Percentiles rank a stretch among this genome's conserved stretches.
phyloP scores from a whole-genome alignment of 345 rosid genomes.

The Aquilaria yunnanensis region DNA sequence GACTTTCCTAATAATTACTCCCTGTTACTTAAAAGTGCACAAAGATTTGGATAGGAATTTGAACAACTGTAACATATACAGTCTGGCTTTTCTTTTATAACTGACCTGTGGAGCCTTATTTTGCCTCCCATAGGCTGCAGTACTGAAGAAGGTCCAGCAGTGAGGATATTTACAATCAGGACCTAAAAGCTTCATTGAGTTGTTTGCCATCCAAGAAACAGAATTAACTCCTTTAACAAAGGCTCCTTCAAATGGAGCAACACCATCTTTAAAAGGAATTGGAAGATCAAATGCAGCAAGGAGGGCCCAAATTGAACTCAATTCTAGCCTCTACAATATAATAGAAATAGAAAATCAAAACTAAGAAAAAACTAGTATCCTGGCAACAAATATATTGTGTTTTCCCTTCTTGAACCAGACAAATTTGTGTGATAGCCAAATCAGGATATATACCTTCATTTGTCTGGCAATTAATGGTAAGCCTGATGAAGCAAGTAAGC shows the following conservation, averaged over 20 bases:
- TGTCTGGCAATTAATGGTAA: slow-evolving; percentile 81
- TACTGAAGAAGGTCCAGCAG: slow-evolving; percentile 89
- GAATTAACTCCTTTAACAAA: slow-evolving; percentile 76
- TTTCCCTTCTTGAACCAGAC: not conserved
- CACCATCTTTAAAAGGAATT: slow-evolving; percentile 41
- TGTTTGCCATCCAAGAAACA: slow-evolving; percentile 90
- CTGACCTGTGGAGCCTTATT: slow-evolving; percentile 91
- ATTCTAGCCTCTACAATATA: slow-evolving; percentile 47
- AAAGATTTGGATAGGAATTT: too few relatives aligned
- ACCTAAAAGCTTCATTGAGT: slow-evolving; percentile 56
- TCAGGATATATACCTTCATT: slow-evolving; percentile 58
- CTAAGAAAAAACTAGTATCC: slow-evolving; percentile 3
- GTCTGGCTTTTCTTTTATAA: not conserved
- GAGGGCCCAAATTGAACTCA: slow-evolving; percentile 88
- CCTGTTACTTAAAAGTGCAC: too few relatives aligned
- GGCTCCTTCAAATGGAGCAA: slow-evolving; percentile 67
- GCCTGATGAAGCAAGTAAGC: slow-evolving; percentile 83
- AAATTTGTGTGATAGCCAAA: slow-evolving; percentile 4
- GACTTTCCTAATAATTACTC: too few relatives aligned
- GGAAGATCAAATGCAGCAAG: slow-evolving; percentile 91
- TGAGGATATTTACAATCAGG: slow-evolving; percentile 32
- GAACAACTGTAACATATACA: too few relatives aligned
- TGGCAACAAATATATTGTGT: too few relatives aligned
- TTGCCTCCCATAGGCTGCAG: slow-evolving; percentile 67
- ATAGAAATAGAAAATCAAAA: not conserved